phyloP scores from a whole-genome alignment of 768 basidiomycete genomes.

The Tricholoma hemisulphureum region DNA sequence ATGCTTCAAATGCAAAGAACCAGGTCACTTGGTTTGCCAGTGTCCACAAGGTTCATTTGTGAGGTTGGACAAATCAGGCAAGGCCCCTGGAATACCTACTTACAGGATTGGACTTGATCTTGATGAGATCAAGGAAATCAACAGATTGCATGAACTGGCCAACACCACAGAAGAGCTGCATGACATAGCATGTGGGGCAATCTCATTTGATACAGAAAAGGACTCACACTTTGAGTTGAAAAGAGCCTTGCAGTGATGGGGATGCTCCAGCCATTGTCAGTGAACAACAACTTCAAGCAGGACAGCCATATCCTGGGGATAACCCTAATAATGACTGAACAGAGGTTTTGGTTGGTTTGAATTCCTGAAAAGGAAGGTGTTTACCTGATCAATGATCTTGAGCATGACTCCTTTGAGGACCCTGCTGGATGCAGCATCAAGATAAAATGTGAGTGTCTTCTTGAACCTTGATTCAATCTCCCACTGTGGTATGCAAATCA shows the following conservation, averaged over 20 bases:
- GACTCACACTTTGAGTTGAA: not conserved
- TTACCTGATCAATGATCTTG: not conserved
- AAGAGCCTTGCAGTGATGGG: not conserved
- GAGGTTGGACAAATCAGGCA: not conserved
- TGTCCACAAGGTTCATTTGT: not conserved
- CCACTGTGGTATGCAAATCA: slow-evolving; percentile 1
- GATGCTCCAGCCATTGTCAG: not conserved
- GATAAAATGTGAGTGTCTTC: not conserved
- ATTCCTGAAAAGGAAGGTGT: not conserved
- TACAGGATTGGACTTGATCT: not conserved
- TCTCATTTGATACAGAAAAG: too few species aligned
- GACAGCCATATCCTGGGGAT: not conserved
- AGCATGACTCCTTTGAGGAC: not conserved
- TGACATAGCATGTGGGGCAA: not conserved
- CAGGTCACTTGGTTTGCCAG: not conserved
- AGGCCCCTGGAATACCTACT: not conserved
- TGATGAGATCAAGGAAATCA: not conserved
- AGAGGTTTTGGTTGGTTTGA: not conserved
- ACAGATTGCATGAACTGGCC: not conserved
- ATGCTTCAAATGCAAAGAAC: not conserved
- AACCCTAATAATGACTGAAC: not conserved
- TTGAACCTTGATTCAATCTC: slow-evolving; percentile 5
- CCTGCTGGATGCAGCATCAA: not conserved
- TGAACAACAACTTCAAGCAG: not conserved
- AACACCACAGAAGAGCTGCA: not conserved